Evolutionary conservation across 768 basidiomycete genomes (phyloP).

Genomic region (Solioccasus polychromus): DNA sequence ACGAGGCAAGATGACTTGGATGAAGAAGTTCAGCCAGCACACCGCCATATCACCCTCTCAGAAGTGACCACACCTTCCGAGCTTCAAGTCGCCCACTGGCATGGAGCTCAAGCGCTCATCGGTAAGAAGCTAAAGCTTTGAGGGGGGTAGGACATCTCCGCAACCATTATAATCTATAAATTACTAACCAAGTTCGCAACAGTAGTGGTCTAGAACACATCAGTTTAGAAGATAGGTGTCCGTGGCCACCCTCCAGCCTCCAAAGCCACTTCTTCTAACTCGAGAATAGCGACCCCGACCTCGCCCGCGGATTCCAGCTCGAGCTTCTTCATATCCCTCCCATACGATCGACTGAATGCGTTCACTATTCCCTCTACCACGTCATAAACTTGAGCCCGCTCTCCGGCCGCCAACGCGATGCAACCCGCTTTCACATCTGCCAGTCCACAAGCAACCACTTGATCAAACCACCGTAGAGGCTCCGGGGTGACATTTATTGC

Average conservation of each 20-base stretch:
- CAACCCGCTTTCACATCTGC: slow-evolving; percentile 77
- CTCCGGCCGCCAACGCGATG: slow-evolving; percentile 47
- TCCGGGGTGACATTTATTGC: slow-evolving; percentile 85
- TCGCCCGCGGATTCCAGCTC: slow-evolving; percentile 43
- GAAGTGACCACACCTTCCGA: too few species aligned
- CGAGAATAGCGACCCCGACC: slow-evolving; percentile 45
- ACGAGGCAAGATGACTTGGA: too few species aligned
- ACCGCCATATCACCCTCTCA: too few species aligned
- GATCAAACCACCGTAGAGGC: slow-evolving; percentile 81
- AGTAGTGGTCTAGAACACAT: not conserved
- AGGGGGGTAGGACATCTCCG: too few species aligned
- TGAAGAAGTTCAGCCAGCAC: too few species aligned
- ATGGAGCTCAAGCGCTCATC: too few species aligned
- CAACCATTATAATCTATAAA: not conserved
- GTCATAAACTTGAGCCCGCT: slow-evolving; percentile 39
- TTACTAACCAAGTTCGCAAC: not conserved
- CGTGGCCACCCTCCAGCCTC: slow-evolving; percentile 41
- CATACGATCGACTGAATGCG: slow-evolving; percentile 47
- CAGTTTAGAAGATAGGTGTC: slow-evolving; percentile 9
- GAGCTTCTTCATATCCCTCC: slow-evolving; percentile 47
- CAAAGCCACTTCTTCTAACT: slow-evolving; percentile 44
- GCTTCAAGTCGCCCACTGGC: too few species aligned
- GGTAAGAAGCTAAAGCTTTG: too few species aligned
- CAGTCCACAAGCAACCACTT: slow-evolving; percentile 89
- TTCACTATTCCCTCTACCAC: slow-evolving; percentile 52